Evolutionary conservation across 257 asterid genomes (phyloP).

Genomic region (Salvia splendens): DNA sequence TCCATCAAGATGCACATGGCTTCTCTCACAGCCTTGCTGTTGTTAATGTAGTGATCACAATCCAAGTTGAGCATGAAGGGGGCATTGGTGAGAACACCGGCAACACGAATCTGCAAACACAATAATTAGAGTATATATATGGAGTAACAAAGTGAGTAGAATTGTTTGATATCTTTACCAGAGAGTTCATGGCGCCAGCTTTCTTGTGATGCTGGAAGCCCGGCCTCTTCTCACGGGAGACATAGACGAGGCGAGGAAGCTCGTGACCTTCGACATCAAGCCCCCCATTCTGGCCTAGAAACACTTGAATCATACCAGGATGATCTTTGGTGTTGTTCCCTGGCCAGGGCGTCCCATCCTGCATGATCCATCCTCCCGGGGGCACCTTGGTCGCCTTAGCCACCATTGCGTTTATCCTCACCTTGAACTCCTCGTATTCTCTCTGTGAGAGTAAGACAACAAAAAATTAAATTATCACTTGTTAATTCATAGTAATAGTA

Average conservation of each 20-base stretch:
- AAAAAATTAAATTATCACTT: too few relatives aligned
- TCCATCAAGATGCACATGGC: constrained; percentile 99
- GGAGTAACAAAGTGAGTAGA: too few relatives aligned
- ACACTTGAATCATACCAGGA: constrained; percentile 99
- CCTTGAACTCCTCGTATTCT: constrained; percentile 95
- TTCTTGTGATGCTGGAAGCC: constrained; percentile 97
- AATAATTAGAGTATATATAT: too few relatives aligned
- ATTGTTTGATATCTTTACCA: constrained; percentile 56
- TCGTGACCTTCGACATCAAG: constrained; percentile 86
- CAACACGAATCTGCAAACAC: constrained; percentile 73
- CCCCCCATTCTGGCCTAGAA: constrained; percentile 95
- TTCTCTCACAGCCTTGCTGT: constrained; percentile 93
- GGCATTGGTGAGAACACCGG: constrained; percentile 97
- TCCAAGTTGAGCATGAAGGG: constrained; percentile 99
- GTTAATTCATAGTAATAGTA: too few relatives aligned
- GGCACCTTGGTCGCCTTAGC: constrained; percentile 94
- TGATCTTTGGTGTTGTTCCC: constrained; percentile 97
- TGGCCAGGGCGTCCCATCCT: constrained; percentile 99
- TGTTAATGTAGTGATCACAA: constrained; percentile 93
- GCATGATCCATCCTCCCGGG: constrained; percentile 97
- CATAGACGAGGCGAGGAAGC: constrained; percentile 94
- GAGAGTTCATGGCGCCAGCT: constrained; percentile 97
- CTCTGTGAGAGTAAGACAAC: constrained; percentile 41
- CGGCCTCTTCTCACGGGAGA: constrained; percentile 99
- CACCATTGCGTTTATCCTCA: constrained; percentile 85